Conservation (phyloP, 345 rosid genomes). For the Gossypium rotundifolium region DNA sequence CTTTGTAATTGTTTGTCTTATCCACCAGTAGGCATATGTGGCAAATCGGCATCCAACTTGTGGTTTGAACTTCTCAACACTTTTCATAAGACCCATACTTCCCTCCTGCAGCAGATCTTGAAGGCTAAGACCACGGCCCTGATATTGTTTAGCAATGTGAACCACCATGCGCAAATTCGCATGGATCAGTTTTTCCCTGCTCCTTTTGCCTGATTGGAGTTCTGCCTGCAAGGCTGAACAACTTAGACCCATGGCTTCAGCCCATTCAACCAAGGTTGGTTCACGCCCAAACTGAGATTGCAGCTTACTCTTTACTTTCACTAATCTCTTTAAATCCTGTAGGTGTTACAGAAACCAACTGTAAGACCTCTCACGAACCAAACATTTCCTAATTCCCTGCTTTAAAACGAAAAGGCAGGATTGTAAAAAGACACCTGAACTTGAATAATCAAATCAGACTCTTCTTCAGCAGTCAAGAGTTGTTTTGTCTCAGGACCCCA, state of each 20-base stretch:
- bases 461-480: constrained; percentile 70
- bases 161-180: constrained; percentile 83
- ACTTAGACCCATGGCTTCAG: constrained; percentile 60
- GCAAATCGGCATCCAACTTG: constrained; percentile 78
- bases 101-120: constrained; percentile 89
- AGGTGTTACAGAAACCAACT: constrained; percentile 14
- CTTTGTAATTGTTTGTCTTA: constrained; percentile 66
- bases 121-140: constrained; percentile 72
- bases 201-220: constrained; percentile 52
- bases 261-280: constrained; percentile 78
- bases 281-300: constrained; percentile 66
- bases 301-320: constrained; percentile 58
- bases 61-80: constrained; percentile 82
- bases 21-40: constrained; percentile 93
- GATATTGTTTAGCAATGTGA: constrained; percentile 76
- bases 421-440: constrained; percentile 50
- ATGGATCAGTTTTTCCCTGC: constrained; percentile 61
- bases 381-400: background rate
- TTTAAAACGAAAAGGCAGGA: background rate
- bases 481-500: constrained; percentile 74
- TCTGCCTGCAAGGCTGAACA: constrained; percentile 49
- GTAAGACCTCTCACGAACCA: constrained; percentile 10
- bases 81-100: constrained; percentile 84
- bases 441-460: constrained; percentile 55
- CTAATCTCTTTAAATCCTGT: constrained; percentile 59